Evolutionary conservation across 1,139 yeast genomes (phyloP).

Genomic region (Wickerhamomyces sp.): DNA sequence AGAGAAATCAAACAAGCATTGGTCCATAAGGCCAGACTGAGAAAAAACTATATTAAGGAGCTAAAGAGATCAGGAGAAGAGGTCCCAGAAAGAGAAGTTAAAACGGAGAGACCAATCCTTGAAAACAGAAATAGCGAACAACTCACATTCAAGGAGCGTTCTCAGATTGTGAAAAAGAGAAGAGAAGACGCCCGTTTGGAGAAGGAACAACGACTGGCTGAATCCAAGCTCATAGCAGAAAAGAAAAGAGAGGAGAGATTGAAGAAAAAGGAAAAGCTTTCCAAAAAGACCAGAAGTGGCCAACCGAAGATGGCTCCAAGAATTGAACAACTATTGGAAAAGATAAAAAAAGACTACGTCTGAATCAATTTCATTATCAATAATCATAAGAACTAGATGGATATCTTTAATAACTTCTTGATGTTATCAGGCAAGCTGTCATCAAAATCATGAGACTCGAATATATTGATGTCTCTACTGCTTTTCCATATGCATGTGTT

Average conservation of each 20-base stretch:
- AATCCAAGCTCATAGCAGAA: conserved; percentile 26
- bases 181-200: conserved; percentile 33
- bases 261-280: conserved; percentile 43
- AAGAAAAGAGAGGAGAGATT: conserved; percentile 34
- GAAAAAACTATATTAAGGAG: conserved; percentile 77
- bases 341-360: conserved; percentile 49
- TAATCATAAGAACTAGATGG: conserved; percentile 5
- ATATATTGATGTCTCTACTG: conserved; percentile 10
- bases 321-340: conserved; percentile 71
- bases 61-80: conserved; percentile 64
- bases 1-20: conserved; percentile 61
- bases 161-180: conserved; percentile 40
- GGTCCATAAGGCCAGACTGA: conserved; percentile 75
- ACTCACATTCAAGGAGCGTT: conserved; percentile 39
- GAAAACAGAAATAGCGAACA: conserved; percentile 23
- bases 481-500: conserved; percentile 11
- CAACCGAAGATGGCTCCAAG: conserved; percentile 93
- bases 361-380: neutral
- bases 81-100: conserved; percentile 34
- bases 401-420: conserved; percentile 10
- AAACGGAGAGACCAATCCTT: conserved; percentile 20
- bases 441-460: conserved; percentile 12
- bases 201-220: conserved; percentile 27
- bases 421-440: conserved; percentile 5
- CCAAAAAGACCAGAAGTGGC: conserved; percentile 64